Conservation (phyloP, 2,329 filamentous ascomycete species). For the Verticillium dahliae region DNA sequence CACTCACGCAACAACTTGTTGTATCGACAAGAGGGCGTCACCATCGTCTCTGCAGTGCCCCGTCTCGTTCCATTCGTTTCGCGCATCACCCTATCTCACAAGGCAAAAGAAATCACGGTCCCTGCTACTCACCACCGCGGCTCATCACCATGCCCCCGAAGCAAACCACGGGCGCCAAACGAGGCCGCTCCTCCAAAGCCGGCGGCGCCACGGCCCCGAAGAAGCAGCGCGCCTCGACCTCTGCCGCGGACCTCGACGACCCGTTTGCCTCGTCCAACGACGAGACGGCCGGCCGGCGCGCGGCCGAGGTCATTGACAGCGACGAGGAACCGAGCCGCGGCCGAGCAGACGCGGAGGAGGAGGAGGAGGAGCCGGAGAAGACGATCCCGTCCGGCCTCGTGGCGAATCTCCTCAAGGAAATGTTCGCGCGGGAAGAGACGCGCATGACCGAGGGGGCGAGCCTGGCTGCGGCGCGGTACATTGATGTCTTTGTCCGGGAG, state of each 20-base stretch:
- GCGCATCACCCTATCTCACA: too few species aligned
- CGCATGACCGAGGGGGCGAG: constrained; percentile 74
- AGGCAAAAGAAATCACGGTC: too few species aligned
- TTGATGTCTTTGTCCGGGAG: constrained; percentile 87
- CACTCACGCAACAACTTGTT: too few species aligned
- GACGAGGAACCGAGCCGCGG: constrained; percentile 20
- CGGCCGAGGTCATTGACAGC: constrained; percentile 6
- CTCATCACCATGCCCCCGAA: constrained; percentile 36
- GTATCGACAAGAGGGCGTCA: too few species aligned
- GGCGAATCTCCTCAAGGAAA: constrained; percentile 69
- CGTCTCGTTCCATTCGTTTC: too few species aligned
- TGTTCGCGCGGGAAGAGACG: constrained; percentile 67
- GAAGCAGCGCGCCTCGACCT: constrained; percentile 15
- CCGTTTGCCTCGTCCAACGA: constrained; percentile 29
- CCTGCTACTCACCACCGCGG: background rate
- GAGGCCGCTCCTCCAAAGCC: constrained; percentile 24
- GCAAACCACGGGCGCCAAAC: constrained; percentile 23
- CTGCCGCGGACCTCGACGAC: constrained; percentile 8
- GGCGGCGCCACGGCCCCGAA: background rate
- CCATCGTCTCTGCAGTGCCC: too few species aligned
- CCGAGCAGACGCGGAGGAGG: constrained; percentile 13
- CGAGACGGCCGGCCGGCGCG: constrained; percentile 7
- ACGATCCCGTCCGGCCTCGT: constrained; percentile 69
- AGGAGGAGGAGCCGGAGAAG: constrained; percentile 29
- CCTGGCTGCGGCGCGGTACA: constrained; percentile 70